Evolutionary conservation across 768 basidiomycete species (phyloP).

Genomic region (Tylopilus rubrobrunneus): DNA sequence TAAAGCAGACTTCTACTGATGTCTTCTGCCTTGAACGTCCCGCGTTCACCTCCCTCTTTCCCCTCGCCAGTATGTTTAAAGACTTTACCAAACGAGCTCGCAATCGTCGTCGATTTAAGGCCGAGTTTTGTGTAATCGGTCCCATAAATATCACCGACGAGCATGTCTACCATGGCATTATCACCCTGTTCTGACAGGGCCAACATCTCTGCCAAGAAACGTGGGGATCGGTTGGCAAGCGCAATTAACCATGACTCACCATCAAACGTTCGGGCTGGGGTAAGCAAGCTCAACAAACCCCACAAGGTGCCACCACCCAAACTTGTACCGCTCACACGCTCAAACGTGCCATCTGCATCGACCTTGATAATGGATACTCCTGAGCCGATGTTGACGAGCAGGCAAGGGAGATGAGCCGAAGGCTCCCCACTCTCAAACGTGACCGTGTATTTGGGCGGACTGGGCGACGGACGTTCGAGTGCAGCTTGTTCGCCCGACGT

Average conservation of each 20-base stretch:
- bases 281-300: slow-evolving; percentile 91
- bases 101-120: slow-evolving; percentile 96
- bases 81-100: slow-evolving; percentile 97
- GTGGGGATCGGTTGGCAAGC: background rate
- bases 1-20: slow-evolving; percentile 93
- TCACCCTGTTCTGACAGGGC: slow-evolving; percentile 90
- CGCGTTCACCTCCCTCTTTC: slow-evolving; percentile 45
- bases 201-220: slow-evolving; percentile 77
- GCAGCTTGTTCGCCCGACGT: slow-evolving; percentile 12
- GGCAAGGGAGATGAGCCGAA: slow-evolving; percentile 86
- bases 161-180: slow-evolving; percentile 94
- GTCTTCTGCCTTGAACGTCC: slow-evolving; percentile 83
- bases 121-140: slow-evolving; percentile 94
- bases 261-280: slow-evolving; percentile 94
- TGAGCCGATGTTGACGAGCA: slow-evolving; percentile 97
- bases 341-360: slow-evolving; percentile 91
- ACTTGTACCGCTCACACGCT: slow-evolving; percentile 96
- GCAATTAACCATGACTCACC: slow-evolving; percentile 55
- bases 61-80: slow-evolving; percentile 76
- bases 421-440: slow-evolving; percentile 80
- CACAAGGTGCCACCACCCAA: slow-evolving; percentile 96
- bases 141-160: slow-evolving; percentile 99
- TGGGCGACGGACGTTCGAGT: slow-evolving; percentile 83
- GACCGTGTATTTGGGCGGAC: slow-evolving; percentile 85
- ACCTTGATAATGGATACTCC: slow-evolving; percentile 98